A percentile compares a stretch with the other conserved stretches of the same genome.
These are phyloP conservation scores for Rhodotorula mucilaginosa DNA, from an alignment of 1,284 basidiomycete genomes.

Conservation along the genomic window DNA sequence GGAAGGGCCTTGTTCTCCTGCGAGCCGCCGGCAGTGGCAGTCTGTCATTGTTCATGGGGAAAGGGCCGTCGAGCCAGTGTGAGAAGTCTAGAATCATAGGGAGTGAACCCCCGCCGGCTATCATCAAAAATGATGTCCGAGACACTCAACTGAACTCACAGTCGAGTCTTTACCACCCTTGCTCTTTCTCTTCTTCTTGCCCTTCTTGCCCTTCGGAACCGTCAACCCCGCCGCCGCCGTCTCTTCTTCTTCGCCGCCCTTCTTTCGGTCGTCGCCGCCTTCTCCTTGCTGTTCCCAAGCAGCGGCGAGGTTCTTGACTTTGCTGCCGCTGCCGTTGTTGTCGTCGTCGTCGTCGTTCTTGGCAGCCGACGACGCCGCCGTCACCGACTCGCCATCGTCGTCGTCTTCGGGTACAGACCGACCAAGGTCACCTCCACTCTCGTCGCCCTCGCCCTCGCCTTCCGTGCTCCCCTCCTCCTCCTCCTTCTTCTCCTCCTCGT, in stretches of 20 bases:
- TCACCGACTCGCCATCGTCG: conserved; percentile 14
- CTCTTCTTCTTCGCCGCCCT: neutral
- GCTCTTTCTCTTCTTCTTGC: conserved; percentile 28
- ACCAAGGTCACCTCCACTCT: conserved; percentile 1
- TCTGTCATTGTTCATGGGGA: too few relatives aligned
- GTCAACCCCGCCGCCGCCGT: neutral
- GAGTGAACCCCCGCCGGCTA: too few relatives aligned
- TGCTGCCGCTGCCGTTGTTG: neutral
- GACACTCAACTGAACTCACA: neutral
- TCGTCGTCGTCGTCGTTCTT: too few relatives aligned
- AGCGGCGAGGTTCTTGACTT: conserved; percentile 3
- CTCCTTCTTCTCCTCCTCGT: neutral
- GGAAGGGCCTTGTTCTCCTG: conserved; percentile 9
- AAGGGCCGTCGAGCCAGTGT: neutral
- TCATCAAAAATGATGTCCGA: too few relatives aligned
- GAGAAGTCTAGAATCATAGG: too few relatives aligned
- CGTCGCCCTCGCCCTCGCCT: neutral
- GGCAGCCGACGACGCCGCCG: neutral
- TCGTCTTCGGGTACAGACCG: neutral
- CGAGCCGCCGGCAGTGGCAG: neutral
- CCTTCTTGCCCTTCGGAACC: conserved; percentile 13
- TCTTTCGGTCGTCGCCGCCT: neutral
- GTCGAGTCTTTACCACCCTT: conserved; percentile 2
- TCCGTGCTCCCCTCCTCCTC: neutral
- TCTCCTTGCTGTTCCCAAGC: conserved; percentile 4